Conservation (phyloP, 495 filamentous ascomycete species). For the Lepraria neglecta region DNA sequence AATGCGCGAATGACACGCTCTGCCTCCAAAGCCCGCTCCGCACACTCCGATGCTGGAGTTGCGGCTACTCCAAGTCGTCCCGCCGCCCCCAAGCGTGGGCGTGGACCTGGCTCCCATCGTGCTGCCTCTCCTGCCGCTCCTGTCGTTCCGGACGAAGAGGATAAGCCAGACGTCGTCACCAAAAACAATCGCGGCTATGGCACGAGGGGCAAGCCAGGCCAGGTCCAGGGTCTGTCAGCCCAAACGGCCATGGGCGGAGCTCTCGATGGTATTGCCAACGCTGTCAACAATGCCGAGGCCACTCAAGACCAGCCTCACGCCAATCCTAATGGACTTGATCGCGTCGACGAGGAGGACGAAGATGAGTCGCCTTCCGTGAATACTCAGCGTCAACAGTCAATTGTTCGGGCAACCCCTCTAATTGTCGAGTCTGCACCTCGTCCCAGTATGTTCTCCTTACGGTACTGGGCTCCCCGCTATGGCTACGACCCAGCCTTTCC, state of each 20-base stretch:
- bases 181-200: constrained; percentile 15
- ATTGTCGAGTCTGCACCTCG: background rate
- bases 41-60: background rate
- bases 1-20: constrained; percentile 11
- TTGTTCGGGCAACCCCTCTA: too few relatives aligned
- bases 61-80: background rate
- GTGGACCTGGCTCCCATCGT: constrained; percentile 3
- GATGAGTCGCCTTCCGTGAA: background rate
- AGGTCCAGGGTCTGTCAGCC: constrained; percentile 5
- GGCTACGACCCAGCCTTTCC: too few relatives aligned
- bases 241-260: constrained; percentile 2
- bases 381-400: background rate
- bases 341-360: constrained; percentile 6
- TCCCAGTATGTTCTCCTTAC: background rate
- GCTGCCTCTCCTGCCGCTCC: background rate
- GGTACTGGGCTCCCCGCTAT: constrained; percentile 2
- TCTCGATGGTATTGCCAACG: constrained; percentile 3
- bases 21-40: constrained; percentile 13
- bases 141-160: background rate
- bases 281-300: constrained; percentile 6
- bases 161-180: background rate
- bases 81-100: background rate
- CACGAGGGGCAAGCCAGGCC: background rate
- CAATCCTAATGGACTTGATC: background rate
- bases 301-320: background rate